Evolutionary conservation across 352 stramenopile species (phyloP).

Genomic region (Globisporangium mamillatum): DNA sequence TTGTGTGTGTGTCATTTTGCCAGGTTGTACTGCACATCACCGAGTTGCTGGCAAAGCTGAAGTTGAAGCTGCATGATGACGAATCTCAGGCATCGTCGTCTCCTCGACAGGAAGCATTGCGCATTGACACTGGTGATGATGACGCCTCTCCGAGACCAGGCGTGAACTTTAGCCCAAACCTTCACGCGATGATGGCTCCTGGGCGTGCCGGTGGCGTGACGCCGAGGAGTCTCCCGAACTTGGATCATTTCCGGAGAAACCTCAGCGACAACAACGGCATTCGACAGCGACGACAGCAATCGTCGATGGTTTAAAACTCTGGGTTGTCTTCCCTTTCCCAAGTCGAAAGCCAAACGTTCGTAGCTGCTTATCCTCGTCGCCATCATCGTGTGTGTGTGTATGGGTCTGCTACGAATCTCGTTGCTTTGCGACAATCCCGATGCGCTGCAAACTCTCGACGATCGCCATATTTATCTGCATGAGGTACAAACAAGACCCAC

Average conservation of each 20-base stretch:
- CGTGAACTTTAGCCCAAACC: slow-evolving; percentile 4
- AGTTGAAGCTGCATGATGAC: slow-evolving; percentile 31
- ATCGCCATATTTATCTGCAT: slow-evolving; percentile 64
- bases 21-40: slow-evolving; percentile 64
- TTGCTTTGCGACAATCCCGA: slow-evolving; percentile 30
- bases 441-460: slow-evolving; percentile 50
- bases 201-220: background rate
- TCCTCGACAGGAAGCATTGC: background rate
- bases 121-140: background rate
- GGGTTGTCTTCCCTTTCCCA: background rate
- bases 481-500: background rate
- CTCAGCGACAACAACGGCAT: slow-evolving; percentile 14
- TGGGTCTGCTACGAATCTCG: background rate
- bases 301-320: slow-evolving; percentile 8
- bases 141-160: background rate
- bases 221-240: slow-evolving; percentile 11
- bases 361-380: background rate
- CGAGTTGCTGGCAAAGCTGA: slow-evolving; percentile 39
- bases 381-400: background rate
- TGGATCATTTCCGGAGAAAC: slow-evolving; percentile 13
- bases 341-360: background rate
- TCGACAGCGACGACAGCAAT: slow-evolving; percentile 21
- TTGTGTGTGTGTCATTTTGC: background rate
- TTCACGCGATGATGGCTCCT: background rate
- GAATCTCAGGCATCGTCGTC: background rate